These are phyloP conservation scores for Eutypella sp. DNA, from an alignment of 2,329 filamentous ascomycete genomes.

Conservation along the genomic window DNA sequence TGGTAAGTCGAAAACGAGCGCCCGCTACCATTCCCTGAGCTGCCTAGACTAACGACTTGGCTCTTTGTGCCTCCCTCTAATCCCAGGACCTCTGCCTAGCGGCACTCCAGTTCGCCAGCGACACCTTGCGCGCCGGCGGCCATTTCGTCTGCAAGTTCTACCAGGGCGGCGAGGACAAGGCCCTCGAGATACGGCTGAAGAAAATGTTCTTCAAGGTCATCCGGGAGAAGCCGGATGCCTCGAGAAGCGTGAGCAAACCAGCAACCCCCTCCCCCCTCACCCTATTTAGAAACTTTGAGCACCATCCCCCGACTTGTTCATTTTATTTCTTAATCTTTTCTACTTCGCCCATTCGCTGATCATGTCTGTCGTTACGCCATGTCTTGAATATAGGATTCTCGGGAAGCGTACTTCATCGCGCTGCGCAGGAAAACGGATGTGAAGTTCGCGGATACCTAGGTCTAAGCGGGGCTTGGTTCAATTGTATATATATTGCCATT, in stretches of 20 bases:
- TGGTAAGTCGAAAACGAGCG: conserved; percentile 57
- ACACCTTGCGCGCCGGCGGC: conserved; percentile 75
- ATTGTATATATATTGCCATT: too few species aligned
- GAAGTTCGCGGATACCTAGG: conserved; percentile 16
- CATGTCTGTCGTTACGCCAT: too few species aligned
- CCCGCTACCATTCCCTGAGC: too few species aligned
- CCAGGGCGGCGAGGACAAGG: conserved; percentile 80
- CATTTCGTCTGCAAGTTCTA: conserved; percentile 99
- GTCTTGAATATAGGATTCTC: conserved; percentile 59
- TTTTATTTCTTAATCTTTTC: too few species aligned
- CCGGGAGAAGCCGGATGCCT: conserved; percentile 87
- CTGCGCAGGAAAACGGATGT: conserved; percentile 57
- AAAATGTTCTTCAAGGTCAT: conserved; percentile 75
- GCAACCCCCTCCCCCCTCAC: not conserved
- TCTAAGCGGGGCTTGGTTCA: too few species aligned
- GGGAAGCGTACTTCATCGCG: conserved; percentile 82
- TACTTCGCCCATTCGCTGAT: too few species aligned
- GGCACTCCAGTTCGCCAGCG: conserved; percentile 77
- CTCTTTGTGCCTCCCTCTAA: too few species aligned
- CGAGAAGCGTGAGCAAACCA: conserved; percentile 63
- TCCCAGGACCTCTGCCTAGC: conserved; percentile 81
- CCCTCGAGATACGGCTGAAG: conserved; percentile 68
- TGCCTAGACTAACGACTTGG: too few species aligned
- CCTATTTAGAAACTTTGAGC: too few species aligned
- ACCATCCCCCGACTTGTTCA: too few species aligned